Evolutionary conservation across 116 monocot species (phyloP), one percentile per base, ranked within the genome.

Genomic region (Cymodocea nodosa): DNA sequence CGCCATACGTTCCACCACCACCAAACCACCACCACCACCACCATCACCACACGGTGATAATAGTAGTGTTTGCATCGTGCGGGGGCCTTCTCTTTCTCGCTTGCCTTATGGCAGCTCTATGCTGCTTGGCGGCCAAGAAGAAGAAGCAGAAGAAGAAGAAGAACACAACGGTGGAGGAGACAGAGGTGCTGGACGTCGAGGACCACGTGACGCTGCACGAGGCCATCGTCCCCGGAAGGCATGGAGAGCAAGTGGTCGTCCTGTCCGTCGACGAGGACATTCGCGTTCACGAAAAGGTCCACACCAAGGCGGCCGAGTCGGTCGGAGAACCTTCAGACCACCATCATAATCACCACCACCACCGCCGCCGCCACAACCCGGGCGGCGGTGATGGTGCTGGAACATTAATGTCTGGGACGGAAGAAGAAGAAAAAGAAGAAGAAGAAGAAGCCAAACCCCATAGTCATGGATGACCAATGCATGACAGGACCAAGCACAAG

Each of bases 81-180:
- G 86, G 93, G 5, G 86, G 89, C 0, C 63, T 93, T 30, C 71
- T 89, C 71, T 65, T 89, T 67, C 75, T 86, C 4, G 80, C 80
- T 1, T 82, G 70, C 60, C 57, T 93, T 12, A 83, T 80, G 6
- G 82, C 80, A 0, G 75, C 71, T 0, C 67, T 85, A 37, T 82
- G 61, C 49, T 89, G 81, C 66, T 77, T 71, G 52, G 44, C 78
- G 20, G 89, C 81, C 76, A 92, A 92, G 74, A 87, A 75, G 77
- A 93, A 83, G 78, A 92, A 92, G n/a, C n/a, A n/a, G n/a, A n/a
- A n/a, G 74, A 87, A 75, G 77, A 79, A 77, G 77, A 80, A 64
- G 79, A 75, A 76, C 75, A 12, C 17, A 19, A 73, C 53, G 68
- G 77, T 37, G 14, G 40, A 71, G 2, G 68, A 87, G 69, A 52